phyloP scores from a whole-genome alignment of 2,329 filamentous ascomycete genomes.

The Dactylellina sp. region DNA sequence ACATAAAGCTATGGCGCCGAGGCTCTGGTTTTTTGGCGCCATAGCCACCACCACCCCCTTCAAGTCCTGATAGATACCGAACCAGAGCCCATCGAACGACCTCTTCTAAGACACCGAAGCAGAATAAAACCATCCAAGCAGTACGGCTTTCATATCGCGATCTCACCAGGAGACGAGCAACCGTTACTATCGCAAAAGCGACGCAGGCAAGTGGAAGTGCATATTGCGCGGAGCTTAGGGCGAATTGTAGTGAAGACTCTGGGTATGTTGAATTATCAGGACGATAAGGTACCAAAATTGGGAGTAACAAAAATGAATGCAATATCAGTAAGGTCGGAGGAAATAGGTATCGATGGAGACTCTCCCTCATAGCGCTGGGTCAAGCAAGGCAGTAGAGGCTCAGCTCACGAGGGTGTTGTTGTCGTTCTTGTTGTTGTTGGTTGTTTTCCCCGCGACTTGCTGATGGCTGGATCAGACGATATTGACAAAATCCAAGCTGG shows the following conservation, averaged over 20 bases:
- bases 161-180: slow-evolving; percentile 19
- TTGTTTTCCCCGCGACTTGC: background rate
- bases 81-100: slow-evolving; percentile 40
- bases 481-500: slow-evolving; percentile 5
- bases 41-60: slow-evolving; percentile 48
- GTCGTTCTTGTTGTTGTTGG: background rate
- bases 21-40: slow-evolving; percentile 47
- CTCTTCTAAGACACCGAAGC: slow-evolving; percentile 41
- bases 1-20: slow-evolving; percentile 4
- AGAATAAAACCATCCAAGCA: slow-evolving; percentile 28
- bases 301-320: slow-evolving; percentile 38
- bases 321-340: slow-evolving; percentile 36
- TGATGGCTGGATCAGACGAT: slow-evolving; percentile 1
- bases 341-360: slow-evolving; percentile 42
- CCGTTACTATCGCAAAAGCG: slow-evolving; percentile 40
- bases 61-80: slow-evolving; percentile 25
- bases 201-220: slow-evolving; percentile 33
- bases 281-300: slow-evolving; percentile 44
- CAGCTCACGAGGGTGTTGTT: slow-evolving; percentile 30
- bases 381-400: slow-evolving; percentile 11
- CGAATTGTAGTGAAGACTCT: slow-evolving; percentile 43
- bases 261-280: slow-evolving; percentile 49
- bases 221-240: slow-evolving; percentile 46
- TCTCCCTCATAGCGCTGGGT: slow-evolving; percentile 43
- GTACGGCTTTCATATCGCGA: slow-evolving; percentile 22